Conservation (phyloP, 805 yeast species). For the Phaffomyces thermotolerans region DNA sequence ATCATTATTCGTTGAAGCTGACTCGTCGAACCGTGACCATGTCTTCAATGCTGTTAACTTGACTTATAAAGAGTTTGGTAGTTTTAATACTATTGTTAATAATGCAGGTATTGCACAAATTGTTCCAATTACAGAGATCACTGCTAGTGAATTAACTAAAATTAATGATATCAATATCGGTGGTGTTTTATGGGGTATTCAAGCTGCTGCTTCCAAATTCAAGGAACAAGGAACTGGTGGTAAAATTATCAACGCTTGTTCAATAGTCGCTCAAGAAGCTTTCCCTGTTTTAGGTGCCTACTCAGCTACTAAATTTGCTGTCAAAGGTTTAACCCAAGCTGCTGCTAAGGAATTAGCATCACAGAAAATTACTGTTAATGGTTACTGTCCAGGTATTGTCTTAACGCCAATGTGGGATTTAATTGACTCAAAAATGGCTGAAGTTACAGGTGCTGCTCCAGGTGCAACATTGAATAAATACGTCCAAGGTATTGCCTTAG, state of each 20-base stretch:
- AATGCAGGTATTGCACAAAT: conserved; percentile 31
- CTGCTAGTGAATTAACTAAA: conserved; percentile 22
- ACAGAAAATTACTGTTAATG: conserved; percentile 31
- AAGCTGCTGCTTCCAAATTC: conserved; percentile 27
- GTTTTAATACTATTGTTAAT: conserved; percentile 30
- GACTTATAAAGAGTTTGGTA: conserved; percentile 25
- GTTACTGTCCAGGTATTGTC: conserved; percentile 35
- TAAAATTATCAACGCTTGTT: conserved; percentile 32
- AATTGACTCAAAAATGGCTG: conserved; percentile 23
- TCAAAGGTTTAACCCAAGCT: conserved; percentile 29
- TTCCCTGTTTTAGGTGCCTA: conserved; percentile 28
- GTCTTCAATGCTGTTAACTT: conserved; percentile 23
- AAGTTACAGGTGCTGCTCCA: conserved; percentile 20
- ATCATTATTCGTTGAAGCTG: conserved; percentile 22
- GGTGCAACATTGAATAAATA: conserved; percentile 23
- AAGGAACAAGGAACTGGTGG: conserved; percentile 26
- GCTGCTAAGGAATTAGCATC: conserved; percentile 33
- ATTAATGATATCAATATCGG: conserved; percentile 25
- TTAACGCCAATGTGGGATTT: conserved; percentile 32
- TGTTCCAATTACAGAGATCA: conserved; percentile 22
- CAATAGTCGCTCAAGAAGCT: conserved; percentile 29
- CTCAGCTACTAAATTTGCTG: conserved; percentile 32
- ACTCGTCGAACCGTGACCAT: conserved; percentile 20
- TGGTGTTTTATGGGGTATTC: conserved; percentile 29
- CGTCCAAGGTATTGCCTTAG: conserved; percentile 26